Evolutionary conservation across 169 alveolate genomes (phyloP).

Genomic region (Cardiosporidium cionae): DNA sequence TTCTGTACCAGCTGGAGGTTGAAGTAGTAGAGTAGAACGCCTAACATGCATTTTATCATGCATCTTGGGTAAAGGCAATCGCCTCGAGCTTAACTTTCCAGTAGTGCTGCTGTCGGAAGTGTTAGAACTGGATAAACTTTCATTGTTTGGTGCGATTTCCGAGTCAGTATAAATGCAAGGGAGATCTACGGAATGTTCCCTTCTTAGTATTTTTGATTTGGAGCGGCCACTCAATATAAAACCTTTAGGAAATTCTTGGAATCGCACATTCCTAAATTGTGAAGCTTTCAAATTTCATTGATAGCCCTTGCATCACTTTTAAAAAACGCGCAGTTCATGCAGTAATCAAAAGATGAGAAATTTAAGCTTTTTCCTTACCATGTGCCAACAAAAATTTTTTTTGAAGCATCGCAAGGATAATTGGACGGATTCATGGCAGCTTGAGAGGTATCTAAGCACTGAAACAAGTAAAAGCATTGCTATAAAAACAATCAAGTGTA

Average conservation of each 20-base stretch:
- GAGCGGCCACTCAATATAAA: background rate
- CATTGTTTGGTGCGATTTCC: background rate
- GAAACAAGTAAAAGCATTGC: too few species aligned
- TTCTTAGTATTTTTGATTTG: background rate
- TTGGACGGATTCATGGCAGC: too few species aligned
- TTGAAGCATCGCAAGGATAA: background rate
- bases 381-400: background rate
- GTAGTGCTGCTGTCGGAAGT: too few species aligned
- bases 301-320: too few species aligned
- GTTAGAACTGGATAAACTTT: background rate
- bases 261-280: background rate
- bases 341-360: background rate
- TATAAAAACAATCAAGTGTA: too few species aligned
- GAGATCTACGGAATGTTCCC: background rate
- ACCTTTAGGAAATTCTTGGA: background rate
- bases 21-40: background rate
- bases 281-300: background rate
- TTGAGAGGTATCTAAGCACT: too few species aligned
- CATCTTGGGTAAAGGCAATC: too few species aligned
- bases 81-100: too few species aligned
- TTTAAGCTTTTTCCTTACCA: background rate
- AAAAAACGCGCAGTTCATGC: too few species aligned
- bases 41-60: background rate
- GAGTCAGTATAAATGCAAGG: background rate
- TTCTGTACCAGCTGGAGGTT: background rate